phyloP scores from a whole-genome alignment of 2,329 filamentous ascomycete genomes.

The Penicillium occitanis region DNA sequence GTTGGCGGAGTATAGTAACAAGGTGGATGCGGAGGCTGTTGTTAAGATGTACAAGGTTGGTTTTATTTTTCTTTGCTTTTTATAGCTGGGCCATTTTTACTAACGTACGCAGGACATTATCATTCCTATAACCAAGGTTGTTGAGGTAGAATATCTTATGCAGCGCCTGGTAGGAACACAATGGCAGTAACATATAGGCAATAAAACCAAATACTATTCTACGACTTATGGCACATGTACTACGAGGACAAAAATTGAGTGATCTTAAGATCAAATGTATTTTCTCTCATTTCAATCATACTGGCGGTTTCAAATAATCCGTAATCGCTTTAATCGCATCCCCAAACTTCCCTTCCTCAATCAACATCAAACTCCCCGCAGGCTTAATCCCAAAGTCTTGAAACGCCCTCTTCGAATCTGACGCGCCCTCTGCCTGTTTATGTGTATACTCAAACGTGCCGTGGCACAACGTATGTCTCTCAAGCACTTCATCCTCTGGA shows the following conservation, averaged over 20 bases:
- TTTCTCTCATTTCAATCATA: conserved; percentile 26
- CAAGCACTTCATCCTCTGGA: conserved; percentile 87
- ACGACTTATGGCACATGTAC: neutral
- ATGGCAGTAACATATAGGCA: conserved; percentile 41
- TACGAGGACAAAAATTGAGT: neutral
- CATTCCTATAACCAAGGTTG: conserved; percentile 95
- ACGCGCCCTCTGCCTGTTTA: conserved; percentile 71
- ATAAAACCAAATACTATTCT: neutral
- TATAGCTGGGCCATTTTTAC: too few species aligned
- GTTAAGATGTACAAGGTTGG: conserved; percentile 75
- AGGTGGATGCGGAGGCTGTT: conserved; percentile 91
- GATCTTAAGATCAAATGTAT: neutral
- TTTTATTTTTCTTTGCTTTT: neutral
- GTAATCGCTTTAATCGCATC: conserved; percentile 72
- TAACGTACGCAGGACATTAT: conserved; percentile 61
- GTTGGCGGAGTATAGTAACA: conserved; percentile 53
- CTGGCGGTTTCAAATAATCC: conserved; percentile 65
- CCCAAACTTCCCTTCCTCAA: conserved; percentile 76
- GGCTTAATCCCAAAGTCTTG: conserved; percentile 88
- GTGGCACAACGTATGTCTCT: conserved; percentile 69
- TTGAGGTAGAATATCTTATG: conserved; percentile 98
- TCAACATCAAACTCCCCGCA: conserved; percentile 79
- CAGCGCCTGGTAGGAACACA: conserved; percentile 67
- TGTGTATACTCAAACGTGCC: conserved; percentile 77
- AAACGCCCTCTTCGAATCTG: conserved; percentile 92